Percentiles rank a stretch among this genome's conserved stretches.
Conservation (phyloP, 192 early-diverging fungal genomes). For the Rhizophagus prolifer region DNA sequence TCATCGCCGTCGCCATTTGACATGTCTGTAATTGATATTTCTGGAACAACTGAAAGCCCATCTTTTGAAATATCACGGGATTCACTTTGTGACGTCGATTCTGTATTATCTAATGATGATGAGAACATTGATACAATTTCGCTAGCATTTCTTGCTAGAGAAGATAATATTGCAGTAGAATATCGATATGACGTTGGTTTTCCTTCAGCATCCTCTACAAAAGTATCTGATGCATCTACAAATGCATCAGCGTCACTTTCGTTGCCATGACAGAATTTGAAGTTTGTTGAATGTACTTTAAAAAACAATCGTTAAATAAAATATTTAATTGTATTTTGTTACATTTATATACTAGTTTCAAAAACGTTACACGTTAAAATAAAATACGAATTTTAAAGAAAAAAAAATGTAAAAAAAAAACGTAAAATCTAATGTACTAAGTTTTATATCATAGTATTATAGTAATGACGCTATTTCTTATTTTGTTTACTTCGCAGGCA, state of each 20-base stretch:
- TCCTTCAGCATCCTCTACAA: slow-evolving; percentile 7
- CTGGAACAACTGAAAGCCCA: not conserved
- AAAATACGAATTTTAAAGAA: too few relatives aligned
- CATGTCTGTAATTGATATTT: slow-evolving; percentile 21
- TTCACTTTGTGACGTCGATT: not conserved
- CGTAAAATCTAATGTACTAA: too few relatives aligned
- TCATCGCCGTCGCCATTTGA: not conserved
- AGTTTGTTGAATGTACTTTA: not conserved
- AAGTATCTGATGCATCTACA: not conserved
- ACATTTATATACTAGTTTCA: too few relatives aligned
- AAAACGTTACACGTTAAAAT: too few relatives aligned
- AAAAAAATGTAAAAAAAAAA: too few relatives aligned
- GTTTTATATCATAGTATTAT: too few relatives aligned
- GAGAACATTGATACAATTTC: not conserved
- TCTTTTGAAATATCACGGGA: not conserved
- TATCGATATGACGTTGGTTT: slow-evolving; percentile 1
- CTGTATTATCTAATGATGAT: not conserved
- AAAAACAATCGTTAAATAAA: not conserved
- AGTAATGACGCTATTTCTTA: too few relatives aligned
- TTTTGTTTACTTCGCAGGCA: too few relatives aligned
- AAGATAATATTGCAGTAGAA: slow-evolving; percentile 15
- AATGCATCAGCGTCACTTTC: not conserved
- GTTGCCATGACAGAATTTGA: not conserved
- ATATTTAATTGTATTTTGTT: too few relatives aligned
- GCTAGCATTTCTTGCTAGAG: not conserved